Conservation (phyloP, 768 basidiomycete species). For the Phlebiopsis gigantea region DNA sequence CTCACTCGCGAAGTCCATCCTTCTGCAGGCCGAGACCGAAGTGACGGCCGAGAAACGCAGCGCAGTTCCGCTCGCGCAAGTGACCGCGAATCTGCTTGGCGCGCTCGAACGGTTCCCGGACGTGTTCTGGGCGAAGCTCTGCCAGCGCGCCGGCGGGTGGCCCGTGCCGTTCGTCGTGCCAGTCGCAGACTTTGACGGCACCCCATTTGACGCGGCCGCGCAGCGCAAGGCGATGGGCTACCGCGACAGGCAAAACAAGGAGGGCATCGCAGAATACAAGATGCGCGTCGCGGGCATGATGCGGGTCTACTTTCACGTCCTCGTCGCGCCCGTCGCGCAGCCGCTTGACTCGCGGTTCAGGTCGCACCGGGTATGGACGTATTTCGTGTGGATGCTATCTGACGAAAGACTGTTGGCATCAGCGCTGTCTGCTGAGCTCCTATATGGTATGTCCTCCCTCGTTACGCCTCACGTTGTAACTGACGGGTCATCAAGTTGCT, state of each 20-base stretch:
- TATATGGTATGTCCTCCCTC: slow-evolving; percentile 49
- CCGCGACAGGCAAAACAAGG: slow-evolving; percentile 38
- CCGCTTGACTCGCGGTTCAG: slow-evolving; percentile 53
- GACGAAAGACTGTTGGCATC: slow-evolving; percentile 47
- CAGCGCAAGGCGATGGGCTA: slow-evolving; percentile 55
- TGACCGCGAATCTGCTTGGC: slow-evolving; percentile 63
- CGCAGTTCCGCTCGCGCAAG: slow-evolving; percentile 76
- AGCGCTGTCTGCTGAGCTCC: slow-evolving; percentile 58
- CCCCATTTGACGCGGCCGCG: slow-evolving; percentile 36
- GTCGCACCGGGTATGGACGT: slow-evolving; percentile 63
- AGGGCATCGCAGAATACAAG: slow-evolving; percentile 56
- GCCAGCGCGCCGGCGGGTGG: slow-evolving; percentile 89
- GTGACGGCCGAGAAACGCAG: slow-evolving; percentile 84
- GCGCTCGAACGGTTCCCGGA: slow-evolving; percentile 55
- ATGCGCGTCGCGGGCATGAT: slow-evolving; percentile 71
- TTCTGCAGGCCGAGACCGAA: slow-evolving; percentile 91
- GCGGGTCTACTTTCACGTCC: slow-evolving; percentile 80
- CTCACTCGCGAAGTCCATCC: slow-evolving; percentile 82
- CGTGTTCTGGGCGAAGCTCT: slow-evolving; percentile 78
- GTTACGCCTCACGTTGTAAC: slow-evolving; percentile 9
- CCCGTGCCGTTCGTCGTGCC: slow-evolving; percentile 64
- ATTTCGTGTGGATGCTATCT: slow-evolving; percentile 59
- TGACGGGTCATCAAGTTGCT: slow-evolving; percentile 40
- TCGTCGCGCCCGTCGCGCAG: slow-evolving; percentile 33
- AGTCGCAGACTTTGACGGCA: slow-evolving; percentile 42